Evolutionary conservation across 106 monocot species (phyloP).

Genomic region (Acorus gramineus): DNA sequence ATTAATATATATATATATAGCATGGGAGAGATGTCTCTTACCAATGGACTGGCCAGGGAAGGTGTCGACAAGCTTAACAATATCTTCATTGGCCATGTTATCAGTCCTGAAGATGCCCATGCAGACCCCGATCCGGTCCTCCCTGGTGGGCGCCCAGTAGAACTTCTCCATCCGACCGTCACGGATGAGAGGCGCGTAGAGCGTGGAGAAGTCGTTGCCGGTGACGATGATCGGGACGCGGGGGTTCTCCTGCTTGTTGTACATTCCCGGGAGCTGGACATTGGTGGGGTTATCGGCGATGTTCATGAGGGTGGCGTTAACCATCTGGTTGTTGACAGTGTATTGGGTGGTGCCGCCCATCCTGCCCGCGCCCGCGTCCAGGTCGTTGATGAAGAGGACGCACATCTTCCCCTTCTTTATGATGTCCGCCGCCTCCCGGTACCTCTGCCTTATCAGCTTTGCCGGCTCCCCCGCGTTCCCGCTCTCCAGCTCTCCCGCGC

Average conservation of each 20-base stretch:
- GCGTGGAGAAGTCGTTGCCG: slow-evolving; percentile 95
- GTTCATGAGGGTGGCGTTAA: slow-evolving; percentile 99
- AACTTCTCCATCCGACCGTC: slow-evolving; percentile 99
- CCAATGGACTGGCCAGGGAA: slow-evolving; percentile 99
- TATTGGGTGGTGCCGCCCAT: slow-evolving; percentile 97
- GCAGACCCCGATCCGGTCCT: slow-evolving; percentile 84
- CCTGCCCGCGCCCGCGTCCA: slow-evolving; percentile 93
- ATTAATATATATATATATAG: too few relatives aligned
- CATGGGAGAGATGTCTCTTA: slow-evolving; percentile 8
- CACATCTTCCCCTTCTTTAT: slow-evolving; percentile 97
- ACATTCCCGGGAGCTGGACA: slow-evolving; percentile 96
- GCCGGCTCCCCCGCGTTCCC: slow-evolving; percentile 98
- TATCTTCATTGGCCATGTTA: slow-evolving; percentile 38
- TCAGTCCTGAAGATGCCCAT: slow-evolving; percentile 81
- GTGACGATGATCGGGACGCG: slow-evolving; percentile 93
- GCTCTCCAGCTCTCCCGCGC: slow-evolving; percentile 95
- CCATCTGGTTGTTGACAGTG: slow-evolving; percentile 99
- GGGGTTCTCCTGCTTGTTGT: slow-evolving; percentile 96
- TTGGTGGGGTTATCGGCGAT: slow-evolving; percentile 97
- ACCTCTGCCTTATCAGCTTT: slow-evolving; percentile 84
- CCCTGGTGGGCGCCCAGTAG: slow-evolving; percentile 98
- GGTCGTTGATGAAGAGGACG: slow-evolving; percentile 96
- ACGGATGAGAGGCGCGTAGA: slow-evolving; percentile 93
- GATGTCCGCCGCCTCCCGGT: slow-evolving; percentile 88
- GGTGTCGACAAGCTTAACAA: slow-evolving; percentile 79